phyloP scores from a whole-genome alignment of 805 yeast species.

The Nakazawaea sp. region DNA sequence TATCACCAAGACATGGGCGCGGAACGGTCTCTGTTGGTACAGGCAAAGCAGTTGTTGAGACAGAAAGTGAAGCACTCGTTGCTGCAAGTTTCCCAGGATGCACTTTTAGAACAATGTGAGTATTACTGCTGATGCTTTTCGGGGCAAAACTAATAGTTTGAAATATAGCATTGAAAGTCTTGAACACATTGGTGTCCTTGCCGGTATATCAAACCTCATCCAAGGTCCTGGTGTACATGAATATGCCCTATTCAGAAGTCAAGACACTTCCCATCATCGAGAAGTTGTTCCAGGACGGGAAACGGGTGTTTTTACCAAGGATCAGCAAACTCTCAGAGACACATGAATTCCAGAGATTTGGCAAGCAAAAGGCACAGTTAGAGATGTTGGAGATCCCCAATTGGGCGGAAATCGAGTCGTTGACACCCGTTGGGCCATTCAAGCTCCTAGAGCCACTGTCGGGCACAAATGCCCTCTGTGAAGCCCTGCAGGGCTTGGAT shows the following conservation, averaged over 20 bases:
- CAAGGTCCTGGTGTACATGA: constrained; percentile 64
- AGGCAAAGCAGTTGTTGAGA: constrained; percentile 10
- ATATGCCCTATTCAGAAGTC: constrained; percentile 67
- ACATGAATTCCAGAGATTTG: constrained; percentile 17
- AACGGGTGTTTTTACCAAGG: constrained; percentile 53
- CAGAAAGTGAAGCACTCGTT: constrained; percentile 5
- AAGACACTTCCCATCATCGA: constrained; percentile 50
- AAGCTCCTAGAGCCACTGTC: constrained; percentile 58
- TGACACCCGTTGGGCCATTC: constrained; percentile 66
- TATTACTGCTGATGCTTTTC: not conserved
- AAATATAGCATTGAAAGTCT: not conserved
- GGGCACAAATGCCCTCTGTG: constrained; percentile 14
- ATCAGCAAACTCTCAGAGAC: constrained; percentile 23
- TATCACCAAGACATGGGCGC: no score
- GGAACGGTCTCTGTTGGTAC: not conserved
- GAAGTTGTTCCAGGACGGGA: constrained; percentile 41
- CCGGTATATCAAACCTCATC: constrained; percentile 36
- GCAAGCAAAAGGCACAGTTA: constrained; percentile 35
- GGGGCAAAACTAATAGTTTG: not conserved
- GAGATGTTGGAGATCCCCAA: constrained; percentile 47
- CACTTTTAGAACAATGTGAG: constrained; percentile 9
- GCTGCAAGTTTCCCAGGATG: not conserved
- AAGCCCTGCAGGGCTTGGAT: constrained; percentile 44
- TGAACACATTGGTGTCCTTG: not conserved
- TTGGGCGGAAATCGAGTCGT: constrained; percentile 31